These are phyloP conservation scores for Calamus simplicifolius DNA, from an alignment of 176 grass and related monocot genomes.

Conservation along the genomic window DNA sequence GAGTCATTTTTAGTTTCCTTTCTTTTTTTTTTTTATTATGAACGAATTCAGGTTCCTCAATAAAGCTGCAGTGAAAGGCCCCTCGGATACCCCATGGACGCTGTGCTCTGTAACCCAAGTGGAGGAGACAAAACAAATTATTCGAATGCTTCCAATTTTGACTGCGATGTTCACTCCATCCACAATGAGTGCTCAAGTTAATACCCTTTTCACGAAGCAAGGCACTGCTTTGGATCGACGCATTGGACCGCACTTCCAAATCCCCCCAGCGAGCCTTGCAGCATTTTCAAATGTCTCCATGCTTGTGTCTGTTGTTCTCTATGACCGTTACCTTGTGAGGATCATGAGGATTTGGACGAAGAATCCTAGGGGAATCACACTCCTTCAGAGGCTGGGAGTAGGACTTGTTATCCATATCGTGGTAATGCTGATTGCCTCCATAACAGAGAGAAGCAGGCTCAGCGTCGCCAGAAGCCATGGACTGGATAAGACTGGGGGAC, in stretches of 20 bases:
- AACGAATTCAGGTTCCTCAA: slow-evolving; percentile 42
- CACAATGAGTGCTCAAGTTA: slow-evolving; percentile 52
- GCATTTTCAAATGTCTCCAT: slow-evolving; percentile 51
- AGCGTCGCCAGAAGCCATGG: slow-evolving; percentile 27
- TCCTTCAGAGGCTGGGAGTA: slow-evolving; percentile 54
- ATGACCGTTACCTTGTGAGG: slow-evolving; percentile 55
- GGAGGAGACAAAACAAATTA: slow-evolving; percentile 76
- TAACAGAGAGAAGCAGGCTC: slow-evolving; percentile 38
- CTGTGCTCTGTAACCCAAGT: slow-evolving; percentile 56
- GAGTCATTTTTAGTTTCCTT: too few species aligned
- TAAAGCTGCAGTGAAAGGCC: slow-evolving; percentile 44
- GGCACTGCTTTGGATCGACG: slow-evolving; percentile 50
- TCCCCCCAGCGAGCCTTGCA: slow-evolving; percentile 52
- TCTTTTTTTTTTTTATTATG: neutral
- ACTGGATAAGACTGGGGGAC: neutral
- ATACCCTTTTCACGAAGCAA: slow-evolving; percentile 72
- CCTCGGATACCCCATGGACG: slow-evolving; percentile 13
- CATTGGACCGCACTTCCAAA: slow-evolving; percentile 38
- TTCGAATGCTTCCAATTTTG: slow-evolving; percentile 49
- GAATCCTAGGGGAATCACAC: slow-evolving; percentile 78
- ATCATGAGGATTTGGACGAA: slow-evolving; percentile 31
- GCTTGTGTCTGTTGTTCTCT: slow-evolving; percentile 45
- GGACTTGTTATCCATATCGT: slow-evolving; percentile 54
- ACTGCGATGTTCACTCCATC: slow-evolving; percentile 51
- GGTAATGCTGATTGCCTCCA: slow-evolving; percentile 38